Base-by-base conservation (phyloP, 1,139 yeast species). In the Geotrichum candidum region DNA sequence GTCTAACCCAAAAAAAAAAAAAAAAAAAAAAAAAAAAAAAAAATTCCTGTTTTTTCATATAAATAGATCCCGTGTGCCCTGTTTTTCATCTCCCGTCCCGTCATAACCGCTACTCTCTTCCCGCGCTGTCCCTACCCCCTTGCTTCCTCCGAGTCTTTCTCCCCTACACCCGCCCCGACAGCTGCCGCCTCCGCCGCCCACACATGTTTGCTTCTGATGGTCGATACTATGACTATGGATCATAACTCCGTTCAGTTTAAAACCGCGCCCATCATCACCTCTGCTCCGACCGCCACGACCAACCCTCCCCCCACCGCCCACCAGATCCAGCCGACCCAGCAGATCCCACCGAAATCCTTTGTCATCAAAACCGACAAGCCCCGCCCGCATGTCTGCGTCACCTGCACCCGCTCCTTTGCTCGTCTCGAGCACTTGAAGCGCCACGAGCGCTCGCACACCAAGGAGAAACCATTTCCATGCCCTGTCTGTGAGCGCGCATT, bases 401-500 rank as follows among this genome's bases (percentile, higher is more conserved):
- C 88, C 13, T 94, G 99, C 74, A 90, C 98, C 0, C 81, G 99
- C 66, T 96, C 97, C 2, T 94, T 94, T 80, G 98, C 97, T 2
- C 81, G 99, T 59, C 81, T 90, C 62, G 99, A 94, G 74, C 99
- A 94, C 74, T 81, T 94, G 69, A 85, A 91, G 73, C 84, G 99
- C 64, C 99, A 94, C 72, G 96, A 92, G 73, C 79, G 98, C 56
- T 87, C 96, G 1, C 99, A 94, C 73, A 94, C 99, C 3, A 91
- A 92, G 73, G 99, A 94, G 73, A 94, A 92, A 73, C 99, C 99
- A 1, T 94, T 89, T 74, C 90, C 89, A 68, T 94, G 99, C 77
- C 96, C 96, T 0, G 96, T 94, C 23, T 94, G 99, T 75, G 98
- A 96, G 64, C 84, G 98, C 48, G 89, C 96, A 74, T 94, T 94